phyloP scores from a whole-genome alignment of 371 early-diverging fungal genomes.

The Mortierella sp. region DNA sequence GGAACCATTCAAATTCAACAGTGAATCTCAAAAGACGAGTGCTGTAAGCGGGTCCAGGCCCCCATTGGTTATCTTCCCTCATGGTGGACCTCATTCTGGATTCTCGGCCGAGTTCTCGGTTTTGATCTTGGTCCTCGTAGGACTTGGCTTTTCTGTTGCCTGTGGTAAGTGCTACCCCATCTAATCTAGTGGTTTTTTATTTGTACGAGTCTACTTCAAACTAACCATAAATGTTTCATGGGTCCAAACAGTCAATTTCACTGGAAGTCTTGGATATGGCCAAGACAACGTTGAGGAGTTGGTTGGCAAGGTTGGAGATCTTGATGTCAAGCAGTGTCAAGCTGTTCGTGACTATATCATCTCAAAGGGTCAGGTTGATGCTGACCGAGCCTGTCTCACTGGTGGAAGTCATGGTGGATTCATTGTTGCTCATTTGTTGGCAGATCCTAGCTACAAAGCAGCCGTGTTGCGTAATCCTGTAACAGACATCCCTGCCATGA shows the following conservation, averaged over 20 bases:
- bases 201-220: neutral
- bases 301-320: conserved; percentile 74
- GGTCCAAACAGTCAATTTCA: conserved; percentile 72
- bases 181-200: neutral
- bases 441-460: conserved; percentile 66
- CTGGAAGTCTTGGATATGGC: conserved; percentile 81
- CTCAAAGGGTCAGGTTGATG: conserved; percentile 53
- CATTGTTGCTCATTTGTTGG: conserved; percentile 68
- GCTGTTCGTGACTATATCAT: conserved; percentile 41
- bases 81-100: conserved; percentile 77
- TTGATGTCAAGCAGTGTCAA: conserved; percentile 75
- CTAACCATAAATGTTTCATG: neutral
- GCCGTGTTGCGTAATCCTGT: conserved; percentile 82
- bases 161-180: conserved; percentile 18
- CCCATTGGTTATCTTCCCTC: conserved; percentile 70
- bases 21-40: conserved; percentile 24
- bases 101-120: conserved; percentile 64
- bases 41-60: conserved; percentile 52
- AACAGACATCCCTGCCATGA: conserved; percentile 71
- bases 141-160: conserved; percentile 70
- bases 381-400: conserved; percentile 60
- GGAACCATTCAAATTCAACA: conserved; percentile 30
- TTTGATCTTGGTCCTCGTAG: conserved; percentile 58
- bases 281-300: conserved; percentile 69
- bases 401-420: conserved; percentile 87